Conservation (phyloP, 2,329 filamentous ascomycete genomes). For the Cladobotryum mycophilum region DNA sequence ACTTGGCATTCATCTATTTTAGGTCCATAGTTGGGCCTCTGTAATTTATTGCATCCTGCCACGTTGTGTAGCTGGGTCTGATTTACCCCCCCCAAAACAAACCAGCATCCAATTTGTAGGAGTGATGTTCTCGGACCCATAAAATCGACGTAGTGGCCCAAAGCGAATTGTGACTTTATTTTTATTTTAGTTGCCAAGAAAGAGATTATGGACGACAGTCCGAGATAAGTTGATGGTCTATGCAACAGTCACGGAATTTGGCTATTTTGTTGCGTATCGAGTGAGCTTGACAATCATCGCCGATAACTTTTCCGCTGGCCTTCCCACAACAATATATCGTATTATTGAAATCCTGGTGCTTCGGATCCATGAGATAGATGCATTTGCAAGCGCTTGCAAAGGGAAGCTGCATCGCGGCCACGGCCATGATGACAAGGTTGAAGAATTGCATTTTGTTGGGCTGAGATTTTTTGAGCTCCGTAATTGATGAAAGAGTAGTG, state of each 20-base stretch:
- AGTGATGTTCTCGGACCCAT: no score
- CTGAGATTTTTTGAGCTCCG: neutral
- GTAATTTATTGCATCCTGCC: no score
- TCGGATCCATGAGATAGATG: neutral
- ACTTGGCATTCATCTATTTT: no score
- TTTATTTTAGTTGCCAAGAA: neutral
- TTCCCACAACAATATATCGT: neutral
- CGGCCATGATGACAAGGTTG: neutral
- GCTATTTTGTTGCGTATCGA: neutral
- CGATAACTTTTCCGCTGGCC: neutral
- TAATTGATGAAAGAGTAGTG: no score
- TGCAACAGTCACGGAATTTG: neutral
- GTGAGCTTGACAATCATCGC: neutral
- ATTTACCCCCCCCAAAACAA: no score
- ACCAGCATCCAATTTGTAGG: no score
- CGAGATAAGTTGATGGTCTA: neutral
- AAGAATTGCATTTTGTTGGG: neutral
- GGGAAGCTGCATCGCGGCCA: neutral
- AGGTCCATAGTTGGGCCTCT: no score
- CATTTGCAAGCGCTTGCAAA: neutral
- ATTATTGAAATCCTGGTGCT: neutral
- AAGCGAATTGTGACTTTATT: neutral
- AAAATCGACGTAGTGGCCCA: neutral
- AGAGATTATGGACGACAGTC: neutral
- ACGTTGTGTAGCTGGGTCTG: no score